Conservation (phyloP, 2,329 filamentous ascomycete genomes). For the Dactylellina drechsleri region DNA sequence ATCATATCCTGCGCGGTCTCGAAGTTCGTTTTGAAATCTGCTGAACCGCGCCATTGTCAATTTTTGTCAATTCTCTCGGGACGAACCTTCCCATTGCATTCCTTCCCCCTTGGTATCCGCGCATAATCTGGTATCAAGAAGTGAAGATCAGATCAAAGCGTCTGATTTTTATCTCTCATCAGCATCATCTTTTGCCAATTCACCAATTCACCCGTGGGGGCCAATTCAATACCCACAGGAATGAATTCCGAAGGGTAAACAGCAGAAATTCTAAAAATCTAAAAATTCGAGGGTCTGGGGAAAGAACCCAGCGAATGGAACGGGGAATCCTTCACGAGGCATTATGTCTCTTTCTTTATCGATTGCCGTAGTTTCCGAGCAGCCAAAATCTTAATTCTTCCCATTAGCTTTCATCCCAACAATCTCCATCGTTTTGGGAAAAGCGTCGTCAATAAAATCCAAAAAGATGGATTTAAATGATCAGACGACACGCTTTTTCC, state of each 20-base stretch:
- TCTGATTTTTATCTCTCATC: conserved; percentile 20
- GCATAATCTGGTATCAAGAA: conserved; percentile 35
- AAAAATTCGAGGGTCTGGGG: not conserved
- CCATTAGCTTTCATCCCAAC: conserved; percentile 41
- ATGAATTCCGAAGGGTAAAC: no score
- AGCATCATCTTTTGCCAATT: not conserved
- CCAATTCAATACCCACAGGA: not conserved
- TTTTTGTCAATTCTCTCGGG: conserved; percentile 9
- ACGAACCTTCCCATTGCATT: conserved; percentile 37
- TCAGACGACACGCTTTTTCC: conserved; percentile 44
- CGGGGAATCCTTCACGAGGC: not conserved
- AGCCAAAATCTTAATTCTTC: conserved; percentile 48
- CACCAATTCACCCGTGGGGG: conserved; percentile 6
- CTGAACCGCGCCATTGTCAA: conserved; percentile 1
- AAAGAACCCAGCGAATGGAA: not conserved
- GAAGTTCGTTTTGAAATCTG: conserved; percentile 14
- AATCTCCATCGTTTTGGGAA: conserved; percentile 44
- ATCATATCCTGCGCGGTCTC: conserved; percentile 21
- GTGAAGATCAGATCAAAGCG: conserved; percentile 41
- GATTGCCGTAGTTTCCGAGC: conserved; percentile 51
- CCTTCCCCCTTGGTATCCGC: conserved; percentile 24
- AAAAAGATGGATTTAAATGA: conserved; percentile 40
- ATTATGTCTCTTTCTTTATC: conserved; percentile 33
- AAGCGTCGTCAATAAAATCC: conserved; percentile 32
- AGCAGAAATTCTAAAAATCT: no score